Conservation (phyloP, 2,329 filamentous ascomycete genomes). For the Fusarium sp. region DNA sequence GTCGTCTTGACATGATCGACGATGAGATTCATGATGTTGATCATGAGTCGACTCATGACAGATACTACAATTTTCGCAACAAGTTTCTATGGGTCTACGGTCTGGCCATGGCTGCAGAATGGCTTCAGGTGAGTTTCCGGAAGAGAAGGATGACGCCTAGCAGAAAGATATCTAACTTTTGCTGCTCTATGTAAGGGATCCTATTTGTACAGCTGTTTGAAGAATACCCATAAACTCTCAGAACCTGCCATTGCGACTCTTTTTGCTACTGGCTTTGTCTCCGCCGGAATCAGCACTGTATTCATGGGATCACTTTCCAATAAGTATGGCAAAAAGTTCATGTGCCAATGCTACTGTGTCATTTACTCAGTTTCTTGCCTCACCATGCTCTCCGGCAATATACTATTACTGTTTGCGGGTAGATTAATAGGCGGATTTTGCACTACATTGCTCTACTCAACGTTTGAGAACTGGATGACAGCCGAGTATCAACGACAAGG, state of each 20-base stretch:
- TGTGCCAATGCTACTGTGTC: neutral
- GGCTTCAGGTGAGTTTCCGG: neutral
- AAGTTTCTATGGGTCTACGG: neutral
- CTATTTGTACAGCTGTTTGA: neutral
- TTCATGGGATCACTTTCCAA: neutral
- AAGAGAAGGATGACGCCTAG: fast-evolving
- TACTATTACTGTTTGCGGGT: fast-evolving
- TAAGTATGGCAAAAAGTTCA: neutral
- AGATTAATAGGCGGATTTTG: neutral
- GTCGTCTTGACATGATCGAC: neutral
- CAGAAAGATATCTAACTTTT: fast-evolving
- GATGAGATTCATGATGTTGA: neutral
- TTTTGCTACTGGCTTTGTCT: neutral
- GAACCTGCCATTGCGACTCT: neutral
- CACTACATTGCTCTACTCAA: neutral
- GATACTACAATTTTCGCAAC: neutral
- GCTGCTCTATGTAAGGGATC: fast-evolving
- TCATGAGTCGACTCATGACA: neutral
- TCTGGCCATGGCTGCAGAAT: neutral
- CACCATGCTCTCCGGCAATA: fast-evolving
- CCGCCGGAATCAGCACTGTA: neutral
- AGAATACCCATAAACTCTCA: neutral
- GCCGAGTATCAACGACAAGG: neutral
- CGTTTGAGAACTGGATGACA: neutral
- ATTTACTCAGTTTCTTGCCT: neutral